Percentiles rank a stretch among this genome's conserved stretches.
phyloP scores from a whole-genome alignment of 2,329 filamentous ascomycete genomes.

The Fusarium sp. region DNA sequence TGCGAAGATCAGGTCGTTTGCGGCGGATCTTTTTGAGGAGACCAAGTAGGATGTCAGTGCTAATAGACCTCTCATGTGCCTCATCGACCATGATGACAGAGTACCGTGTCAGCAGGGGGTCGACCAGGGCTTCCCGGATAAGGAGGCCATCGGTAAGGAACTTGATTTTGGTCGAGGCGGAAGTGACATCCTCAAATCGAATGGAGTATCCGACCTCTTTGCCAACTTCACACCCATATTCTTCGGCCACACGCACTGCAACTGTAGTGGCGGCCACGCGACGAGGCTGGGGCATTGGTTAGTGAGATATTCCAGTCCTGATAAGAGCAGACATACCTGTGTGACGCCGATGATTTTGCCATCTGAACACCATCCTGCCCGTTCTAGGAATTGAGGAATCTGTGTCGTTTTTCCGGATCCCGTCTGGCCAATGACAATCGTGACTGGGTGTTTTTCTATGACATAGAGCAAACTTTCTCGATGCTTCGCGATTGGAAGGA shows the following conservation, averaged over 20 bases:
- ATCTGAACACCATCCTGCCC: conserved; percentile 89
- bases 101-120: conserved; percentile 91
- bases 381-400: conserved; percentile 90
- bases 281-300: conserved; percentile 74
- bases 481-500: conserved; percentile 91
- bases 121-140: conserved; percentile 91
- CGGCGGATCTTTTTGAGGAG: conserved; percentile 91
- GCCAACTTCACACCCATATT: conserved; percentile 87
- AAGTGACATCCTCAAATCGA: conserved; percentile 92
- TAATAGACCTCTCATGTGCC: conserved; percentile 93
- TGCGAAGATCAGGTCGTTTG: conserved; percentile 84
- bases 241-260: conserved; percentile 89
- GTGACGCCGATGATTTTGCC: conserved; percentile 90
- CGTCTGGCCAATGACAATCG: conserved; percentile 93
- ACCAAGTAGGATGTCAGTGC: conserved; percentile 91
- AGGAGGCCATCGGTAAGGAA: conserved; percentile 95
- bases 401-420: conserved; percentile 97
- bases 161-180: conserved; percentile 88
- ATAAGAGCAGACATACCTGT: conserved; percentile 73
- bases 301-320: conserved; percentile 31
- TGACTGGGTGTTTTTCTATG: conserved; percentile 87
- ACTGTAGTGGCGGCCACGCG: conserved; percentile 93
- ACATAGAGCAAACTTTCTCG: conserved; percentile 86
- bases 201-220: conserved; percentile 96
- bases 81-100: conserved; percentile 98